Conservation (phyloP, 1,284 basidiomycete species). For the Spongiforma sp. region DNA sequence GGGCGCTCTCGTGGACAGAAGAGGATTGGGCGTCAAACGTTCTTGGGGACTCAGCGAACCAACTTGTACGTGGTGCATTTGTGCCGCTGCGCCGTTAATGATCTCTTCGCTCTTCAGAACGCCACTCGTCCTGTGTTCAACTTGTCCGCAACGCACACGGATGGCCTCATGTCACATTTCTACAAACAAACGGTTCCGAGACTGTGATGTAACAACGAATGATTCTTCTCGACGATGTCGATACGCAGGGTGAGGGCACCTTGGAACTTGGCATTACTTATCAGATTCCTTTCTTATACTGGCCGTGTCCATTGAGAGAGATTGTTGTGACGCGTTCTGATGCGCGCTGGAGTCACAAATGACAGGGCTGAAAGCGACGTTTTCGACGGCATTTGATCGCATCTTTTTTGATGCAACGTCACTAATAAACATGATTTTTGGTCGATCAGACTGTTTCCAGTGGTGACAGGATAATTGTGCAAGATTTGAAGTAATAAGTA, state of each 20-base stretch:
- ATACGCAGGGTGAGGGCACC: not conserved
- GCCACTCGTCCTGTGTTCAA: constrained; percentile 78
- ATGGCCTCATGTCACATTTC: constrained; percentile 78
- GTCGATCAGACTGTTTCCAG: too few relatives aligned
- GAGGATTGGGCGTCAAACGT: constrained; percentile 68
- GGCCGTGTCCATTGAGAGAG: too few relatives aligned
- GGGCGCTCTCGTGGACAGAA: constrained; percentile 77
- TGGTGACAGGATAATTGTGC: too few relatives aligned
- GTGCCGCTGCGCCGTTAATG: not conserved
- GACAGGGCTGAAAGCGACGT: too few relatives aligned
- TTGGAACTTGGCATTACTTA: not conserved
- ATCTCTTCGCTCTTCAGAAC: constrained; percentile 61
- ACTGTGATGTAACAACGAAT: not conserved
- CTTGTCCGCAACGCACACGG: constrained; percentile 53
- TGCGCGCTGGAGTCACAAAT: too few relatives aligned
- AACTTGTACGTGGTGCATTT: constrained; percentile 60
- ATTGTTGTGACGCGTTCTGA: too few relatives aligned
- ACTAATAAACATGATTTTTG: too few relatives aligned
- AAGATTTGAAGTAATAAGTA: too few relatives aligned
- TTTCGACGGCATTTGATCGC: too few relatives aligned
- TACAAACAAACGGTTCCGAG: constrained; percentile 64
- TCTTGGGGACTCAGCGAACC: constrained; percentile 69
- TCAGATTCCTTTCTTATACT: too few relatives aligned
- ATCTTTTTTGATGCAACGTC: too few relatives aligned
- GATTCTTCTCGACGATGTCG: not conserved